Percentiles rank a stretch among this genome's conserved stretches.
These are phyloP conservation scores for Hyaloscypha hepaticicola DNA, from an alignment of 495 filamentous ascomycete species.

Conservation along the genomic window DNA sequence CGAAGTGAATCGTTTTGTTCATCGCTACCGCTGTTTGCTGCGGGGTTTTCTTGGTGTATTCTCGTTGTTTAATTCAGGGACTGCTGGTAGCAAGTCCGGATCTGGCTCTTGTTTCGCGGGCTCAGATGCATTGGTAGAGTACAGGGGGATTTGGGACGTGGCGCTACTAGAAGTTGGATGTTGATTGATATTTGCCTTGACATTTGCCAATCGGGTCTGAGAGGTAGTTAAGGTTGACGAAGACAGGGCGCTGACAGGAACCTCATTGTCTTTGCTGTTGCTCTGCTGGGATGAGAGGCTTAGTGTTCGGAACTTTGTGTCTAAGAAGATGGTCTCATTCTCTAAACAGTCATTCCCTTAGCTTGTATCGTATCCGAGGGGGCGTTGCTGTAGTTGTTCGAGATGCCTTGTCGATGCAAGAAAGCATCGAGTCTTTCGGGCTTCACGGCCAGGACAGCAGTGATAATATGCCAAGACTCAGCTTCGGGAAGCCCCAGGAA, in stretches of 20 bases:
- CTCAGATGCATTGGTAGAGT: not conserved
- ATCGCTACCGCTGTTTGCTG: not conserved
- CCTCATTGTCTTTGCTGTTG: slow-evolving; percentile 1
- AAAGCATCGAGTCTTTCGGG: slow-evolving; percentile 3
- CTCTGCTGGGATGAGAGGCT: slow-evolving; percentile 4
- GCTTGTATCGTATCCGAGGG: not conserved
- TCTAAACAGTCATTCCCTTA: not conserved
- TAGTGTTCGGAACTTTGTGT: not conserved
- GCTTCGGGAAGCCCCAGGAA: slow-evolving; percentile 4
- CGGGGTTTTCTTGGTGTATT: not conserved
- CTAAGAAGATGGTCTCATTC: slow-evolving; percentile 1
- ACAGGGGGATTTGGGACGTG: not conserved
- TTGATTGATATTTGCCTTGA: slow-evolving; percentile 2
- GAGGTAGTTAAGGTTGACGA: not conserved
- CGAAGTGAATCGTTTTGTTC: slow-evolving; percentile 1
- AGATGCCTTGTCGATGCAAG: slow-evolving; percentile 7
- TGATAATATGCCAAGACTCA: slow-evolving; percentile 5
- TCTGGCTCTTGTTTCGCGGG: slow-evolving; percentile 1
- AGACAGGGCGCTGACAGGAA: not conserved
- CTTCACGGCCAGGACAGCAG: slow-evolving; percentile 5
- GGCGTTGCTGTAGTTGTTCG: slow-evolving; percentile 1
- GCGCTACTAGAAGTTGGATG: not conserved
- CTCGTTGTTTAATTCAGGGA: slow-evolving; percentile 2
- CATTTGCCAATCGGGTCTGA: not conserved
- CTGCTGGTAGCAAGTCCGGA: not conserved